Percentiles rank a stretch among this genome's conserved stretches.
Conservation (phyloP, 83 land plant genomes). For the Diphasiastrum complanatum region DNA sequence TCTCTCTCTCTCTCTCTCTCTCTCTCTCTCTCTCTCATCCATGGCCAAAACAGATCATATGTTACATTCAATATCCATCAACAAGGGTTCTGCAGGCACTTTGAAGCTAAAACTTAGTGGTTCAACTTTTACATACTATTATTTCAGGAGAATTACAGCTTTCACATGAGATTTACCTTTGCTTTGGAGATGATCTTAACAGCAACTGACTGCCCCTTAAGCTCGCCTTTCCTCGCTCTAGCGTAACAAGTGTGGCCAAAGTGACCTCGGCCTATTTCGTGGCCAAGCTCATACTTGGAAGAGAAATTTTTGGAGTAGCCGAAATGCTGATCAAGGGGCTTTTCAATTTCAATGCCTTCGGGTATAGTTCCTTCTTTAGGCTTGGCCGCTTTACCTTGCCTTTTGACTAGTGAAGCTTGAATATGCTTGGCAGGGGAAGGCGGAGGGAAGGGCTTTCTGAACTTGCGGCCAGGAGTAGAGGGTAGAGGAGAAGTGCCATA, state of each 20-base stretch:
- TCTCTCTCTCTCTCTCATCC: too few relatives aligned
- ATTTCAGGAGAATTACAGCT: not conserved
- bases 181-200: constrained; percentile 33
- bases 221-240: constrained; percentile 27
- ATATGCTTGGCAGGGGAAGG: constrained; percentile 35
- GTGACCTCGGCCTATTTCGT: constrained; percentile 31
- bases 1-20: too few relatives aligned
- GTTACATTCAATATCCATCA: too few relatives aligned
- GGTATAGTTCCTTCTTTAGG: constrained; percentile 30
- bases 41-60: too few relatives aligned
- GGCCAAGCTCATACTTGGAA: constrained; percentile 28
- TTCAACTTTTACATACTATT: too few relatives aligned
- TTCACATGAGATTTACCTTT: constrained; percentile 9
- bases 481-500: constrained; percentile 24
- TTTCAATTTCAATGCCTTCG: constrained; percentile 24
- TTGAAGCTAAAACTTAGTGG: too few relatives aligned
- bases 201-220: constrained; percentile 31
- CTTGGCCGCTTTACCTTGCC: constrained; percentile 23
- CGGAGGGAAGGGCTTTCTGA: constrained; percentile 28
- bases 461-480: constrained; percentile 24
- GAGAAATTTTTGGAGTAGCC: constrained; percentile 29
- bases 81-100: too few relatives aligned
- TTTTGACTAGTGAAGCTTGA: constrained; percentile 27
- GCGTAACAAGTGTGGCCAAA: constrained; percentile 31
- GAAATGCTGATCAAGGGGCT: constrained; percentile 28